Percentiles rank a stretch among this genome's conserved stretches.
Conservation (phyloP, 2,329 filamentous ascomycete genomes). For the Calonectria pseudoturangicola region DNA sequence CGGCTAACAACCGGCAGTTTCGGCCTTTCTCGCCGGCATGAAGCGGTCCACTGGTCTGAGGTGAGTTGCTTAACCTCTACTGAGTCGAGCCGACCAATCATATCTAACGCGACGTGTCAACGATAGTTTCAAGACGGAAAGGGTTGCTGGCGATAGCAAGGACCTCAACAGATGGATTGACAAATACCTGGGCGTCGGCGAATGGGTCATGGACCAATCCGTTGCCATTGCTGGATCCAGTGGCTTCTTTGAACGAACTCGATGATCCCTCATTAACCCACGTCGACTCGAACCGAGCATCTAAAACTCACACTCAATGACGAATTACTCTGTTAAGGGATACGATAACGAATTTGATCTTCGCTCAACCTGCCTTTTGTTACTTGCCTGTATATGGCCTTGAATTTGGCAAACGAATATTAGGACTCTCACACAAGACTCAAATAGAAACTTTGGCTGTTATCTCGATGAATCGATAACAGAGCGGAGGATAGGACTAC, state of each 20-base stretch:
- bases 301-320: neutral
- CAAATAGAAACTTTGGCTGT: conserved; percentile 15
- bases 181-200: conserved; percentile 94
- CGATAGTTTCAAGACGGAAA: conserved; percentile 91
- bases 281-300: conserved; percentile 6
- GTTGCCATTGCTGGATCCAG: conserved; percentile 93
- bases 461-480: neutral
- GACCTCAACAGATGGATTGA: conserved; percentile 92
- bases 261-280: conserved; percentile 67
- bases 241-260: conserved; percentile 92
- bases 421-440: conserved; percentile 18
- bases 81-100: conserved; percentile 10
- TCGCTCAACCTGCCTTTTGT: conserved; percentile 27
- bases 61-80: conserved; percentile 76
- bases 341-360: conserved; percentile 20
- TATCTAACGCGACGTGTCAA: conserved; percentile 62
- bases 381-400: conserved; percentile 27
- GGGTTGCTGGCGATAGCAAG: conserved; percentile 85
- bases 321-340: conserved; percentile 4
- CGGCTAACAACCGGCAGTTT: conserved; percentile 75
- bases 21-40: conserved; percentile 96
- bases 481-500: conserved; percentile 34
- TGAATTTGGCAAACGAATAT: conserved; percentile 22
- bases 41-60: conserved; percentile 98
- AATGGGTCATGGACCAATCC: conserved; percentile 99